Base-by-base conservation (phyloP, 179 eudicot genomes). In the Patellifolia procumbens region DNA sequence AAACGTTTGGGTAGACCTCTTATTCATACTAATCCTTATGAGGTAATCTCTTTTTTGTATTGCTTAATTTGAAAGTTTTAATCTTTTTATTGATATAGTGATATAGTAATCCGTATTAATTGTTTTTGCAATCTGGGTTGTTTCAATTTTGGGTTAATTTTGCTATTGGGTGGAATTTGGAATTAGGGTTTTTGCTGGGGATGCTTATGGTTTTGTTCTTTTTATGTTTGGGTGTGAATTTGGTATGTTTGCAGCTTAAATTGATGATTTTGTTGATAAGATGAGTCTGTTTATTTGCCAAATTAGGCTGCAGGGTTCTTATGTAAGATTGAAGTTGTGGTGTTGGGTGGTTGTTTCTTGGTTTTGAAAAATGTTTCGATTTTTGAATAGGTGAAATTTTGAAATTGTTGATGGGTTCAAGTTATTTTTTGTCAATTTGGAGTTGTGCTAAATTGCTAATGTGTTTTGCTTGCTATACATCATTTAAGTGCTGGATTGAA, bases 1-100 rank as follows among this genome's bases (percentile, higher is more conserved):
- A 92, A 85, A 79, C 91, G 98, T 2, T 80, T 94, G 76, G 97
- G 97, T 43, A 80, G 98, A 19, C 97, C 97, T 58, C 89, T 92
- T 13, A 82, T 94, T 65, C 78, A 94, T 0, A 94, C 97, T 63
- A 94, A 86, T 75, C 77, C 94, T 26, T 92, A 92, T 63, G 98
- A 94, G 97, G 98, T 92, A 24, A 15, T 56, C 0, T 3, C 1
- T 67, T 17, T 71, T 64, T 10, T 61, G 3, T 59, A 66, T 39
- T 13, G 8, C 26, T 17, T 34, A 49, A 0, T 29, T 45, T 64
- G 13, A 31, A 42, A 51, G 45, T 45, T 59, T 2, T 67, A 0
- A 43, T 75, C 5, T 32, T 72, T 48, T 29, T 48, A 4, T 58
- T 62, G 15, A 9, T 49, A 5, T 49, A 9, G 13, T 16, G 1